A percentile compares a stretch with the other conserved stretches of the same genome.
These are phyloP conservation scores for Lenzites betulinus DNA, from an alignment of 768 basidiomycete genomes.

Conservation along the genomic window DNA sequence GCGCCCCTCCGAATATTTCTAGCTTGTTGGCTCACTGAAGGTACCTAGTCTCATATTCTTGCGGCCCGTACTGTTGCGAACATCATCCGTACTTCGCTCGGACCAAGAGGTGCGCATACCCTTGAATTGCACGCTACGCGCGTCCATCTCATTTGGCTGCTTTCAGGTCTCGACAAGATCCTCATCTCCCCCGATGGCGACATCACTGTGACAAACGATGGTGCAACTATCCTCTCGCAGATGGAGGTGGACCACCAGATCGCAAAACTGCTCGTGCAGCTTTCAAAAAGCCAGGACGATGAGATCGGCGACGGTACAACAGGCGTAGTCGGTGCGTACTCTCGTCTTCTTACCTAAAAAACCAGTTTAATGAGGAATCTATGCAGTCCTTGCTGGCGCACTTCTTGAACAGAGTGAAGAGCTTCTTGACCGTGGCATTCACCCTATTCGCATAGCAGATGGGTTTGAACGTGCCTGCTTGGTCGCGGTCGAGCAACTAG, in stretches of 20 bases:
- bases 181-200: slow-evolving; percentile 96
- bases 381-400: slow-evolving; percentile 92
- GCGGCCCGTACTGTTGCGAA: slow-evolving; percentile 93
- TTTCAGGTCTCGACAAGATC: slow-evolving; percentile 88
- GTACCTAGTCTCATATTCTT: slow-evolving; percentile 83
- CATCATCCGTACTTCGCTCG: slow-evolving; percentile 92
- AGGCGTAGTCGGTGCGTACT: slow-evolving; percentile 89
- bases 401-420: slow-evolving; percentile 92
- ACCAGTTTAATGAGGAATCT: too few species aligned
- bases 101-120: slow-evolving; percentile 76
- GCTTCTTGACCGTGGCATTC: slow-evolving; percentile 98
- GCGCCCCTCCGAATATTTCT: slow-evolving; percentile 19
- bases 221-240: slow-evolving; percentile 95
- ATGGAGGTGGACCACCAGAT: slow-evolving; percentile 99
- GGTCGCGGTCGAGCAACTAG: slow-evolving; percentile 88
- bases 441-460: slow-evolving; percentile 98
- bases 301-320: slow-evolving; percentile 99
- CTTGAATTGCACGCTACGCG: not conserved
- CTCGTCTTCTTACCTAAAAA: too few species aligned
- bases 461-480: slow-evolving; percentile 95
- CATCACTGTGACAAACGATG: slow-evolving; percentile 99
- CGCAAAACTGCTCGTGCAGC: slow-evolving; percentile 94
- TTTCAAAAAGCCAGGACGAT: slow-evolving; percentile 98
- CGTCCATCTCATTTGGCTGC: not conserved
- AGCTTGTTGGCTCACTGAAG: slow-evolving; percentile 18